Evolutionary conservation across 768 basidiomycete genomes (phyloP).

Genomic region (Tylopilus vinaceipallidus): DNA sequence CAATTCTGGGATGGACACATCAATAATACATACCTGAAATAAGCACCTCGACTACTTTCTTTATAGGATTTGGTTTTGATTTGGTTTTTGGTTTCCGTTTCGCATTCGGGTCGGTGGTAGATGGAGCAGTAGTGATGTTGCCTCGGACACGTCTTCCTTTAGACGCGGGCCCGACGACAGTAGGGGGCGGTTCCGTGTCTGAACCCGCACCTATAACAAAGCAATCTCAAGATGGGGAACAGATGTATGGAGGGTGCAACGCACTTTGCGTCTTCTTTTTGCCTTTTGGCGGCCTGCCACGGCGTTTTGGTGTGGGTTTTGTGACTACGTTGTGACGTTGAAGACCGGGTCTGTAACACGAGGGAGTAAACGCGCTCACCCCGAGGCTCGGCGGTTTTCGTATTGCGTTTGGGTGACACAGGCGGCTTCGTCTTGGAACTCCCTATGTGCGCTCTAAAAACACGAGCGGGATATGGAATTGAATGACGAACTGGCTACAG

Average conservation of each 20-base stretch:
- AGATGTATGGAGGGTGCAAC: neutral
- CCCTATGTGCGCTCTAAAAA: constrained; percentile 9
- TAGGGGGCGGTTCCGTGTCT: constrained; percentile 1
- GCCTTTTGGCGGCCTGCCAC: constrained; percentile 10
- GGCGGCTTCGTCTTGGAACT: constrained; percentile 7
- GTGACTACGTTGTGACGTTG: neutral
- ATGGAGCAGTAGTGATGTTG: neutral
- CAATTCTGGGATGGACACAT: neutral
- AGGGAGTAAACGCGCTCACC: neutral
- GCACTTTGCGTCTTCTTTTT: constrained; percentile 13
- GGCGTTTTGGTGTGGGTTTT: constrained; percentile 17
- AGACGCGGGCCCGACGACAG: neutral
- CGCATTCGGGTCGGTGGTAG: constrained; percentile 1
- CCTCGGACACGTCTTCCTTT: constrained; percentile 13
- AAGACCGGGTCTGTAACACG: neutral
- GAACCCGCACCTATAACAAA: neutral
- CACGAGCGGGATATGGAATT: neutral
- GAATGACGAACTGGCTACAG: constrained; percentile 15
- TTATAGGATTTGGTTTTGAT: constrained; percentile 7
- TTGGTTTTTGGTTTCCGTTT: constrained; percentile 6
- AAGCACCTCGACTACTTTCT: constrained; percentile 4
- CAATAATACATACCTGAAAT: constrained; percentile 14
- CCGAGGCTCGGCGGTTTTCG: neutral
- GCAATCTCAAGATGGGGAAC: neutral
- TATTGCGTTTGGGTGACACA: constrained; percentile 10